Evolutionary conservation across 2,329 filamentous ascomycete species (phyloP).

Genomic region (Colletotrichum phormii): DNA sequence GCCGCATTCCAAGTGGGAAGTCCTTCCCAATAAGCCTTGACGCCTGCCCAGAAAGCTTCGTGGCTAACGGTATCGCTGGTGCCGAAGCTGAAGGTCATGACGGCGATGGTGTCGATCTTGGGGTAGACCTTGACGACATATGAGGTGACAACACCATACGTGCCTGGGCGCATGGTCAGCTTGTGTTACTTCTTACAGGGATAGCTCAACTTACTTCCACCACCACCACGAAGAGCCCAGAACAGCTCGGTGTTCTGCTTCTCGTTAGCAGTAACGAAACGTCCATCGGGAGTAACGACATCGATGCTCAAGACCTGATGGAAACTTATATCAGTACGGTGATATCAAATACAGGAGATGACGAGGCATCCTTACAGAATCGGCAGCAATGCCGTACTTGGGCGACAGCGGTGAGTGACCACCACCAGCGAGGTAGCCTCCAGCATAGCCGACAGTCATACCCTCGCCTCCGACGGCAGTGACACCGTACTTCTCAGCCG

Average conservation of each 20-base stretch:
- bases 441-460: constrained; percentile 65
- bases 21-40: constrained; percentile 39
- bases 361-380: constrained; percentile 57
- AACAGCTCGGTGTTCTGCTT: constrained; percentile 58
- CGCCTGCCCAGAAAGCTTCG: constrained; percentile 44
- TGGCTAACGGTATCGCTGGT: constrained; percentile 34
- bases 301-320: constrained; percentile 53
- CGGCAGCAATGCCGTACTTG: constrained; percentile 66
- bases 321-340: not conserved
- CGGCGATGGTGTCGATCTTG: constrained; percentile 52
- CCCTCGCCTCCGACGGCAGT: constrained; percentile 66
- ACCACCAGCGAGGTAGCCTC: constrained; percentile 70
- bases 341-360: constrained; percentile 52
- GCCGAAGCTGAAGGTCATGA: constrained; percentile 55
- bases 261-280: constrained; percentile 52
- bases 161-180: constrained; percentile 61
- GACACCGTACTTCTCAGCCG: constrained; percentile 56
- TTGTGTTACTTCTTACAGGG: not conserved
- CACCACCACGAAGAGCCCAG: constrained; percentile 62
- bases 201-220: constrained; percentile 39
- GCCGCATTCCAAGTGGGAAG: constrained; percentile 39
- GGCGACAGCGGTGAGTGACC: constrained; percentile 66
- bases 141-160: constrained; percentile 66
- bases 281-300: constrained; percentile 57
- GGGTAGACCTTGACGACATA: constrained; percentile 64